Base-by-base conservation (phyloP, 1,284 basidiomycete genomes). In the Exobasidium rhododendri region DNA sequence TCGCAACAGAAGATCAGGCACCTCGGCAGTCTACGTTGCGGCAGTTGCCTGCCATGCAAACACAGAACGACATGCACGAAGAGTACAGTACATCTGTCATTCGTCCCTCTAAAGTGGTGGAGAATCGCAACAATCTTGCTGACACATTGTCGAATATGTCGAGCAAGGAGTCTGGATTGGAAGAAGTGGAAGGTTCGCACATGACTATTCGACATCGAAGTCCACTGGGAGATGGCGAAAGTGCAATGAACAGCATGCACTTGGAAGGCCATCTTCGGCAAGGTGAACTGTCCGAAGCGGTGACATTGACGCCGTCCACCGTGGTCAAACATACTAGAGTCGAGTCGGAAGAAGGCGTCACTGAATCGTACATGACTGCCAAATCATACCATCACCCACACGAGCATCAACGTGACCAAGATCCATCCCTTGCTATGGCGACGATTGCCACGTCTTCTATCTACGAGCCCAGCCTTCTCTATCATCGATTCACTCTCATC, bases 401-500 rank as follows among this genome's bases (percentile, higher is more conserved):
- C 10, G 26, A 20, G 28, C 47, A 62, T 43, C 43, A 55, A 13
- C 69, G 65, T 49, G 59, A 62, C 26, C 29, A 60, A 1, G 72
- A 74, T 24, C 51, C 65, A 6, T 73, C 71, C 14, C 60, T 73
- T 22, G 71, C 72, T 5, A 65, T 73, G 28, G 72, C 72, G 17
- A 74, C 72, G 22, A 66, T 74, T 24, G 67, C 71, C 14, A n/a
- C n/a, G n/a, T 69, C 69, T 7, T 69, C 69, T 56, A 22, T 61
- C 29, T 20, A 29, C 53, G 65, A 64, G 32, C 66, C 70, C 13
- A 53, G 57, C 1, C 64, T 67, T 31, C 62, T 75, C 44, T 66
- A 64, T 63, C 74, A 77, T 58, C 67, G 74, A 1, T 77, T 77
- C 59, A 77, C 71, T 11, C 56, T 77, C 22, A 68, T 77, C 65